Base-by-base conservation (phyloP, 2,329 filamentous ascomycete species). In the Penicillium frequentans region DNA sequence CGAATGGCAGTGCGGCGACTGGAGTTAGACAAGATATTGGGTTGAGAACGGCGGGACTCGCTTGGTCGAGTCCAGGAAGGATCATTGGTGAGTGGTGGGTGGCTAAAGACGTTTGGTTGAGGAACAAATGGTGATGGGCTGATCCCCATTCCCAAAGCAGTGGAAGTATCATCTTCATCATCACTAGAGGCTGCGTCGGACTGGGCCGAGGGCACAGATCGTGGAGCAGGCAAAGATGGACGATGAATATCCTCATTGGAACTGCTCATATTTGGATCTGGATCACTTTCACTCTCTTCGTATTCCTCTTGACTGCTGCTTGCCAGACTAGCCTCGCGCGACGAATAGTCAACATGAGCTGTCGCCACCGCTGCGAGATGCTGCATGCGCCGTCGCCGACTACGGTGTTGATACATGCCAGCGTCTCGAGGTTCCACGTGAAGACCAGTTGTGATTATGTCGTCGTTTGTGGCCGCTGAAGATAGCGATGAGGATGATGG, bases 401-500 rank as follows among this genome's bases (percentile, higher is more conserved):
- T 86, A 57, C 88, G 84, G 24, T 85, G 83, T 24, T 80, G 75
- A 64, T 86, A 85, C 46, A 85, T 58, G 21, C 59, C 57, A 42
- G 60, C 56, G 10, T 60, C 82, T 65, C 84, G 83, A 63, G 83
- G 81, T 62, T 90, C 88, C 52, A 97, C 87, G 52, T 87, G 86
- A 43, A 97, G 82, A 26, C 93, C 93, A 5, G 91, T 95, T 2
- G 91, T 96, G 63, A 96, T 89, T 64, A 96, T 93, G 69, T 97
- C 93, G 64, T 96, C 92, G 61, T 84, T 75, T 52, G 75, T 74
- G 70, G 89, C 86, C 53, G 86, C 76, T 21, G 84, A 96, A 21
- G 93, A 96, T 13, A 96, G 81, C 14, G 93, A 97, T 2, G 93
- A 96, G 2, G 93, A 96, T 0, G 93, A 97, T 8, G 93, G 92